These are phyloP conservation scores for Tuber microsphaerosporum DNA, from an alignment of 495 filamentous ascomycete genomes.

Conservation along the genomic window DNA sequence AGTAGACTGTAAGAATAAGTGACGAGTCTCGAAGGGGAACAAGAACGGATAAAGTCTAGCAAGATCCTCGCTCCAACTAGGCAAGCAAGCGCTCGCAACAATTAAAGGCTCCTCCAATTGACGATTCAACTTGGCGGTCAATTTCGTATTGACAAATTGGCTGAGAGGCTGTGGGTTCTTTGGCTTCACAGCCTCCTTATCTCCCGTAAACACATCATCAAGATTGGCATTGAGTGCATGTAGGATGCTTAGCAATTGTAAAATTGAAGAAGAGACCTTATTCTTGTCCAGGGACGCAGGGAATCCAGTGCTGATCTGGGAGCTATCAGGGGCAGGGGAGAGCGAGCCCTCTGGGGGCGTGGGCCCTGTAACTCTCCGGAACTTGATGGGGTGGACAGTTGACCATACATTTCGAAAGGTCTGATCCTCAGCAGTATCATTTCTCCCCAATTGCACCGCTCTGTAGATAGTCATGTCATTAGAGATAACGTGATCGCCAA, in stretches of 20 bases:
- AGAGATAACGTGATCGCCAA: constrained; percentile 72
- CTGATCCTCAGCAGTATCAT: constrained; percentile 57
- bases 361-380: constrained; percentile 79
- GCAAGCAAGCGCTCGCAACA: constrained; percentile 93
- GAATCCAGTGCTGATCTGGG: constrained; percentile 50
- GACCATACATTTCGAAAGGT: constrained; percentile 76
- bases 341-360: constrained; percentile 71
- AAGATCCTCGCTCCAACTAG: constrained; percentile 95
- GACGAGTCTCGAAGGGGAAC: constrained; percentile 98
- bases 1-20: constrained; percentile 94
- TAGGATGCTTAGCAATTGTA: constrained; percentile 80
- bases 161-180: constrained; percentile 74
- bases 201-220: constrained; percentile 90
- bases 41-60: constrained; percentile 92
- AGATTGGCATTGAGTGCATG: constrained; percentile 92
- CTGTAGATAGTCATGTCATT: constrained; percentile 96
- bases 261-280: constrained; percentile 73
- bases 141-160: constrained; percentile 97
- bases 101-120: constrained; percentile 98
- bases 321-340: constrained; percentile 49
- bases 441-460: constrained; percentile 67
- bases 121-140: constrained; percentile 97
- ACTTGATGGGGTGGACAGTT: constrained; percentile 82
- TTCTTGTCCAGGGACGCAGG: constrained; percentile 81
- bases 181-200: constrained; percentile 61